Base-by-base conservation (phyloP, 495 filamentous ascomycete genomes). In the Podospora appendiculata region DNA sequence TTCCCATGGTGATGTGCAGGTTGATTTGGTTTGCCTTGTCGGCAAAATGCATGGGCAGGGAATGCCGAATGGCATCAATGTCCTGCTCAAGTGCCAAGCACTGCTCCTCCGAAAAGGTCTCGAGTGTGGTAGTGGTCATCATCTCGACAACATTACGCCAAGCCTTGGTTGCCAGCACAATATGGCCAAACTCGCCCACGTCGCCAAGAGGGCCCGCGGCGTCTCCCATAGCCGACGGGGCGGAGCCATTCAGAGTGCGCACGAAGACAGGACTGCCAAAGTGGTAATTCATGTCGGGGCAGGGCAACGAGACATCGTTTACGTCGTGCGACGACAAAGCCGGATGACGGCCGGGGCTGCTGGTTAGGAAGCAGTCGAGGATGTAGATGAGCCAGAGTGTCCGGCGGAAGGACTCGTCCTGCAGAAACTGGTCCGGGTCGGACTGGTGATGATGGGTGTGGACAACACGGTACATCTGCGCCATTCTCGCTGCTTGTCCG, bases 61-160 rank as follows among this genome's bases (percentile, higher is more conserved):
- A 69, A 47, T 58, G 68, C 6, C 72, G 70, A 34, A 77, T 68
- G 7, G 51, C 52, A 10, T 77, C 74, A 39, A 77, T 75, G 7
- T 72, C 68, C 13, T 65, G 64, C 48, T 76, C 69, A 9, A 77
- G 63, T 4, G 54, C 61, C 6, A 69, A 47, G 47, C 73, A 76
- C 14, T 70, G 61, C 10, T 71, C 69, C 39, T 77, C 73, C 6
- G 67, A 70, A 36, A 75, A 76, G 18, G 70, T 74, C 11, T 68
- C 61, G 38, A 67, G 52, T 5, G 70, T 71, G 8, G 70, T 69
- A 3, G 70, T 71, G 19, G 71, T 76, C 50, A 77, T 70, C 74
- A 76, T 77, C 58, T 74, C 73, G 11, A 77, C 70, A 6, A 75
- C 73, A 32, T 75, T 72, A 46, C 74, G 71, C 74, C 74, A 77